Base-by-base conservation (phyloP, 176 grass and related monocot genomes). In the Dendrocalamus sinicus region DNA sequence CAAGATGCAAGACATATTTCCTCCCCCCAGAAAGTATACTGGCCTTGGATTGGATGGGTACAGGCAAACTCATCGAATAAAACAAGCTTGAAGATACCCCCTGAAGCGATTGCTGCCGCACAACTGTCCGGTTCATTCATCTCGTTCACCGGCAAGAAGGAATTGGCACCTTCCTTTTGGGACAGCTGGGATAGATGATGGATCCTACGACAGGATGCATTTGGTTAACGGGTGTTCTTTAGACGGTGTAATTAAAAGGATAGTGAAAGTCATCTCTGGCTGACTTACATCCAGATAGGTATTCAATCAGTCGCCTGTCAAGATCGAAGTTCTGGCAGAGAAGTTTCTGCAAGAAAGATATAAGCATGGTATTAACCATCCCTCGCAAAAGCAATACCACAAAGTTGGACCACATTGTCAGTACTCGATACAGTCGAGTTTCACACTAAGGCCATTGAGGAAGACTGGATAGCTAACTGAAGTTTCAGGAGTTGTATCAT, bases 311-410 rank as follows among this genome's bases (percentile, higher is more conserved):
- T 54, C 89, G 86, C 77, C 93, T 92, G 73, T 99, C 96, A 35
- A 99, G 93, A 86, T 96, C 90, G 16, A 96, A 99, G 76, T 96
- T 90, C 75, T 94, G 90, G 88, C 93, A 95, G 80, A 99, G 91
- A 89, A 99, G 86, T 75, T 95, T 96, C 96, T 99, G 88, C 90
- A 91, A 89, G 76, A 90, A 86, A 87, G 40, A 81, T 68, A 80
- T 32, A 82, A 68, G 30, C 24, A 88, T 17, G 20, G n/a, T 78
- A 63, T 57, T 17, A 59, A 37, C 17, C 14, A 83, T 83, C 35
- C 35, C 35, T 78, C 9, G 14, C n/a, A 86, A 85, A 76, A 89
- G 77, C 67, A 79, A 81, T 51, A 75, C 54, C 79, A 65, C 72
- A 82, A 54, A 82, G 65, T 53, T 77, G 71, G 32, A 85, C 53